Evolutionary conservation across 2,329 filamentous ascomycete genomes (phyloP).

Genomic region (Fusarium zealandicum): DNA sequence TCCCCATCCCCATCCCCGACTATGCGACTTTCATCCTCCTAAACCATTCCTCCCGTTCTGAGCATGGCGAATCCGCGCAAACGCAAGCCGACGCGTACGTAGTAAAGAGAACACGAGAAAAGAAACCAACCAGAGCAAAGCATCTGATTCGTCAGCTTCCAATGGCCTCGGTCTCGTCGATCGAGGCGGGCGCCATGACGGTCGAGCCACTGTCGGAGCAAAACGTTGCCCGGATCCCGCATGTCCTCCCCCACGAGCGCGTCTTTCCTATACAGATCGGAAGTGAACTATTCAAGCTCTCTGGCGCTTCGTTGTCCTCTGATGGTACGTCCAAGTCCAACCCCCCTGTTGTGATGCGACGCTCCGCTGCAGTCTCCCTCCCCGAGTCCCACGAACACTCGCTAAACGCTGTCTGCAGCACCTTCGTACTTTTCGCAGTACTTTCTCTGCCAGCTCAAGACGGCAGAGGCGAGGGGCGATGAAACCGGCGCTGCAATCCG

Average conservation of each 20-base stretch:
- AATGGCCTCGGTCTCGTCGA: slow-evolving; percentile 43
- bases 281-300: slow-evolving; percentile 74
- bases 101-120: not conserved
- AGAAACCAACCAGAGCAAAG: not conserved
- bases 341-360: slow-evolving; percentile 4
- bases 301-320: slow-evolving; percentile 75
- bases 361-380: not conserved
- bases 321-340: slow-evolving; percentile 62
- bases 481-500: slow-evolving; percentile 62
- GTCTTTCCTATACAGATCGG: slow-evolving; percentile 80
- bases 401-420: slow-evolving; percentile 58
- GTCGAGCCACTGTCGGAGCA: slow-evolving; percentile 42
- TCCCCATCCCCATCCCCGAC: not conserved
- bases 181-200: slow-evolving; percentile 35
- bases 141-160: slow-evolving; percentile 5
- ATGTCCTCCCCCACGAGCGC: slow-evolving; percentile 71
- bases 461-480: slow-evolving; percentile 66
- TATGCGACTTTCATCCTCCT: not conserved
- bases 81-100: slow-evolving; percentile 10
- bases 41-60: not conserved
- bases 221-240: slow-evolving; percentile 58
- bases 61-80: slow-evolving; percentile 27
- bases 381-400: not conserved
- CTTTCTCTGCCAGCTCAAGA: slow-evolving; percentile 81
- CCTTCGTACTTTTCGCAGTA: slow-evolving; percentile 97